Conservation (phyloP, 139 green algal genomes). For the Micromonas pusilla region DNA sequence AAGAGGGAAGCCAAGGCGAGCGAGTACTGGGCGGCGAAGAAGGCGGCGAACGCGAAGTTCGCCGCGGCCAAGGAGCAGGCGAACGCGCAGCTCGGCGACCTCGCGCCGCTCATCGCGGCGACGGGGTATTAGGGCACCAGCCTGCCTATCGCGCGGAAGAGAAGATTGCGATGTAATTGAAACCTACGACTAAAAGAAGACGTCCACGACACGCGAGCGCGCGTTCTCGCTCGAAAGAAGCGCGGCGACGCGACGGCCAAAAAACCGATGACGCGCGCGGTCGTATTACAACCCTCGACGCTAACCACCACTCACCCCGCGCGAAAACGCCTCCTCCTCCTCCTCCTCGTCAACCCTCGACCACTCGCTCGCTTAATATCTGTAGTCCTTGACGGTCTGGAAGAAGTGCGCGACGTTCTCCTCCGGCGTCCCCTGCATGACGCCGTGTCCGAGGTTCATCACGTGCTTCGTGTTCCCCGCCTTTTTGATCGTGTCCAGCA, state of each 20-base stretch:
- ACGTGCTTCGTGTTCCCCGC: constrained; percentile 72
- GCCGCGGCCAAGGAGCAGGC: constrained; percentile 14
- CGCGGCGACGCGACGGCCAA: not conserved
- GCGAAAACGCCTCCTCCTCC: too few species aligned
- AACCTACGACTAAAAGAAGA: not conserved
- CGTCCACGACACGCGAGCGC: not conserved
- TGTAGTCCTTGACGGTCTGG: constrained; percentile 39
- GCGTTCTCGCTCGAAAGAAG: not conserved
- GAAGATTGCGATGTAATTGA: too few species aligned
- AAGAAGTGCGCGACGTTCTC: constrained; percentile 82
- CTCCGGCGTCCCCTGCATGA: constrained; percentile 82
- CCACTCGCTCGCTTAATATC: not conserved
- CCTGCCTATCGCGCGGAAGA: too few species aligned
- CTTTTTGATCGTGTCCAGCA: constrained; percentile 52
- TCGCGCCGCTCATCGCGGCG: not conserved
- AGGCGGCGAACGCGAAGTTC: constrained; percentile 30
- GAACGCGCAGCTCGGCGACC: constrained; percentile 16
- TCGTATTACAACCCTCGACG: too few species aligned
- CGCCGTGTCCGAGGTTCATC: constrained; percentile 89
- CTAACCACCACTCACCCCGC: not conserved
- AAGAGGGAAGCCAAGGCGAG: constrained; percentile 75
- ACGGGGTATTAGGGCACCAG: constrained; percentile 26
- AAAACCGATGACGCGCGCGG: too few species aligned
- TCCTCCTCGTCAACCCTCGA: not conserved
- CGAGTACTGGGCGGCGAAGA: constrained; percentile 51